phyloP scores from a whole-genome alignment of 257 asterid genomes.

The Verbena officinalis region DNA sequence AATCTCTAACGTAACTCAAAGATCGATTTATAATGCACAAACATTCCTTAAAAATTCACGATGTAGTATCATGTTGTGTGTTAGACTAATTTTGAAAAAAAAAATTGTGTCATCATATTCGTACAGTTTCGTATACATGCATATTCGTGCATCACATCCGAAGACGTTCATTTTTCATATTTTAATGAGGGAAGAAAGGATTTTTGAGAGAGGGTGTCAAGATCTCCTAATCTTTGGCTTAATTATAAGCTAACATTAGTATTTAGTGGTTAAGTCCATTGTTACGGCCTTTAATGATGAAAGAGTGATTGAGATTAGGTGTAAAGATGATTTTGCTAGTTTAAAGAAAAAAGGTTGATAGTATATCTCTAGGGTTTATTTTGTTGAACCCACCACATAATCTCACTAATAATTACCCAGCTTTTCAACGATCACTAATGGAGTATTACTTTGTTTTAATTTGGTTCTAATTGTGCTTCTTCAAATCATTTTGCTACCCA shows the following conservation, averaged over 20 bases:
- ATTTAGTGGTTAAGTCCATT: slow-evolving; percentile 29
- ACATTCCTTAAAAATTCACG: no score
- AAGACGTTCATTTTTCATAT: no score
- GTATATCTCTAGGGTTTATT: slow-evolving; percentile 33
- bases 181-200: not conserved
- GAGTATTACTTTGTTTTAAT: not conserved
- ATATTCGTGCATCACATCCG: no score
- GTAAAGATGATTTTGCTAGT: slow-evolving; percentile 18
- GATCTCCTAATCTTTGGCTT: slow-evolving; percentile 15
- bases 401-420: slow-evolving; percentile 23
- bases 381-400: slow-evolving; percentile 37
- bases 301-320: slow-evolving; percentile 41
- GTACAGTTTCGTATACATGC: no score
- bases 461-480: slow-evolving; percentile 24
- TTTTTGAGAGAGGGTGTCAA: not conserved
- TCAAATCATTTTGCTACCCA: slow-evolving; percentile 44
- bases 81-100: no score
- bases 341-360: slow-evolving; percentile 15
- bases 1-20: no score
- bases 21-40: no score
- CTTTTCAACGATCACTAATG: slow-evolving; percentile 24
- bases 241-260: slow-evolving; percentile 8
- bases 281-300: slow-evolving; percentile 34
- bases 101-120: no score
- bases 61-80: no score